Evolutionary conservation across 164 flowering plant genomes (phyloP), one percentile per base, ranked within the genome.

Genomic region (Macadamia integrifolia): DNA sequence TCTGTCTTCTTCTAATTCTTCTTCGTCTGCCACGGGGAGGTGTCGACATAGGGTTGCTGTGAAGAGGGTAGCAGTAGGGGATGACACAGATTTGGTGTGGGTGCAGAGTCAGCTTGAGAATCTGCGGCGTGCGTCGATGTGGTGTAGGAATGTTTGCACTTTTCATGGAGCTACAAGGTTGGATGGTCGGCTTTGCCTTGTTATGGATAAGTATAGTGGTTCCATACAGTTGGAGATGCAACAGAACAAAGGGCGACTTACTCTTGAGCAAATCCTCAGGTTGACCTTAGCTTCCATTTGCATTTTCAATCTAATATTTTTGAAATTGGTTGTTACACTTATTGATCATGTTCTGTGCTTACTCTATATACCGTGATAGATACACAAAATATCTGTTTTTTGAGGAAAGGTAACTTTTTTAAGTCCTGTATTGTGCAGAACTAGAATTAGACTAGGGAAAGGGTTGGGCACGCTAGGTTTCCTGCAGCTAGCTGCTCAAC

Each of bases 221-320:
- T 92, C 98, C 3, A 87, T 95, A 28, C 87, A 78, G 72, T 86
- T 93, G 0, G 97, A 82, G 72, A 95, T 95, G 98, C 88, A 75
- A 85, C 78, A 75, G 30, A 94, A 90, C 55, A 88, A 85, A 67
- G 98, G 99, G 56, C 76, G 99, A 46, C 92, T 92, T 43, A 95
- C 99, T 71, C 78, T 95, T 68, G 99, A 92, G 84, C 98, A 95
- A 72, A 89, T 95, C 42, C 85, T 95, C 70, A 92, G 99, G 99
- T 94, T 75, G 65, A 49, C 60, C 28, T 56, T 35, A 8, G 13
- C 3, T 63, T 12, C n/a, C 52, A 59, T 10, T 46, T 6, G 1
- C 7, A 29, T 31, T 31, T 8, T n/a, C 30, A 43, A 42, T 6
- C 5, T 57, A 11, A 9, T 10, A 32, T 15, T 8, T 58, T 40